Evolutionary conservation across 495 filamentous ascomycete species (phyloP).

Genomic region (Chaetomium cochliodes): DNA sequence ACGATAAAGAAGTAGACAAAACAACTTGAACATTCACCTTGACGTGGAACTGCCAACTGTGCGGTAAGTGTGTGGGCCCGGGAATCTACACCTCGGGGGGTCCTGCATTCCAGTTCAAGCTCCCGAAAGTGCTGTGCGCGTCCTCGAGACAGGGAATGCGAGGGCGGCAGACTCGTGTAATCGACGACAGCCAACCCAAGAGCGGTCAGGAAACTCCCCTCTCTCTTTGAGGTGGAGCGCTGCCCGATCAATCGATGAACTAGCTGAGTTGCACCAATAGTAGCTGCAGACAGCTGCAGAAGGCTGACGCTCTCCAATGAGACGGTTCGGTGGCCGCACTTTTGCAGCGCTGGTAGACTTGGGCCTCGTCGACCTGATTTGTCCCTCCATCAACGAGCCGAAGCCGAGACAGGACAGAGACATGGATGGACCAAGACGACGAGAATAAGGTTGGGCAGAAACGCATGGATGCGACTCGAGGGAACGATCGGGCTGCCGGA

Average conservation of each 20-base stretch:
- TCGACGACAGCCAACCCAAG: not conserved
- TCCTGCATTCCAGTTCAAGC: not conserved
- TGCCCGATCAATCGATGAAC: conserved; percentile 9
- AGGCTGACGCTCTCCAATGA: conserved; percentile 36
- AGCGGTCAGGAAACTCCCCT: not conserved
- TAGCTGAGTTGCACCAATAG: conserved; percentile 33
- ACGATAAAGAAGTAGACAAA: not conserved
- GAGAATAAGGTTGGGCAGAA: conserved; percentile 31
- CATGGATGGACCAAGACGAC: not conserved
- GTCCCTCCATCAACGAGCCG: conserved; percentile 11
- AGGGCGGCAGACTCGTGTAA: not conserved
- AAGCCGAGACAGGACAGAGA: conserved; percentile 8
- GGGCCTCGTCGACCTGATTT: conserved; percentile 32
- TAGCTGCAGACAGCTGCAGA: conserved; percentile 31
- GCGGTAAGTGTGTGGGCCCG: not conserved
- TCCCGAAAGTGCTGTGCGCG: not conserved
- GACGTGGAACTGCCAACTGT: too few relatives aligned
- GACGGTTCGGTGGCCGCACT: conserved; percentile 8
- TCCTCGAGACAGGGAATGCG: not conserved
- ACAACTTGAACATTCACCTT: too few relatives aligned
- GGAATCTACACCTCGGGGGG: not conserved
- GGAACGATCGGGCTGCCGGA: conserved; percentile 14
- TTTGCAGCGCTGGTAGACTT: conserved; percentile 25
- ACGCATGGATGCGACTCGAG: conserved; percentile 29
- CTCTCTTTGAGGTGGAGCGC: not conserved